Evolutionary conservation across 1,284 basidiomycete species (phyloP).

Genomic region (Melampsora abietis-canadensis): DNA sequence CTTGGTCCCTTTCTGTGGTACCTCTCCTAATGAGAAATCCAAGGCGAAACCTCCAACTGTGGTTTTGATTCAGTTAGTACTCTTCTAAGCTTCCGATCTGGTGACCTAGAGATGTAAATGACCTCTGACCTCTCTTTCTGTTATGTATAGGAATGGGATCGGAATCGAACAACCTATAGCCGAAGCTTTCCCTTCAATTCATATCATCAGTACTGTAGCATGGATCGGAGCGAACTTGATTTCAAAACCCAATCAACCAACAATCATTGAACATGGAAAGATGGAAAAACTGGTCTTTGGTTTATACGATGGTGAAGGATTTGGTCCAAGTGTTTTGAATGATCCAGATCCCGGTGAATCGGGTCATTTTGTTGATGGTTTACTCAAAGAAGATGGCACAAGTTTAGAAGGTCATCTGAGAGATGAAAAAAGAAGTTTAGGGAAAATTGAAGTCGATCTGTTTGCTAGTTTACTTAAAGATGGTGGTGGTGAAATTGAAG

Average conservation of each 20-base stretch:
- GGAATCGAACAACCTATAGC: slow-evolving; percentile 37
- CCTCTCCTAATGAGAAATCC: not conserved
- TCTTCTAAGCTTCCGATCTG: not conserved
- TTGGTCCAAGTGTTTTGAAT: slow-evolving; percentile 7
- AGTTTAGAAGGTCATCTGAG: slow-evolving; percentile 36
- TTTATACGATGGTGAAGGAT: slow-evolving; percentile 38
- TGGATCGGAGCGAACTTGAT: slow-evolving; percentile 33
- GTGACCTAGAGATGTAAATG: not conserved
- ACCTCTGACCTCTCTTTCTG: not conserved
- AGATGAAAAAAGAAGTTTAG: slow-evolving; percentile 47
- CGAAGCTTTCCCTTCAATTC: slow-evolving; percentile 31
- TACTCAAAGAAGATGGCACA: slow-evolving; percentile 8
- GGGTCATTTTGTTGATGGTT: slow-evolving; percentile 45
- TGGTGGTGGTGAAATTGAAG: slow-evolving; percentile 54
- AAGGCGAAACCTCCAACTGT: slow-evolving; percentile 12
- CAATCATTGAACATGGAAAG: slow-evolving; percentile 14
- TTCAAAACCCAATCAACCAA: not conserved
- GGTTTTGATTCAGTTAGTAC: slow-evolving; percentile 29
- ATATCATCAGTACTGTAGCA: slow-evolving; percentile 31
- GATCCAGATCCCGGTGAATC: slow-evolving; percentile 3
- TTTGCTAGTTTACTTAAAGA: slow-evolving; percentile 53
- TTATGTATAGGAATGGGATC: slow-evolving; percentile 30
- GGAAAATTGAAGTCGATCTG: slow-evolving; percentile 47
- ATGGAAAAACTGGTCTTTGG: slow-evolving; percentile 32
- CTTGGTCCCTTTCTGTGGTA: slow-evolving; percentile 12